Conservation (phyloP, 257 asterid species). For the Solanum acaule region DNA sequence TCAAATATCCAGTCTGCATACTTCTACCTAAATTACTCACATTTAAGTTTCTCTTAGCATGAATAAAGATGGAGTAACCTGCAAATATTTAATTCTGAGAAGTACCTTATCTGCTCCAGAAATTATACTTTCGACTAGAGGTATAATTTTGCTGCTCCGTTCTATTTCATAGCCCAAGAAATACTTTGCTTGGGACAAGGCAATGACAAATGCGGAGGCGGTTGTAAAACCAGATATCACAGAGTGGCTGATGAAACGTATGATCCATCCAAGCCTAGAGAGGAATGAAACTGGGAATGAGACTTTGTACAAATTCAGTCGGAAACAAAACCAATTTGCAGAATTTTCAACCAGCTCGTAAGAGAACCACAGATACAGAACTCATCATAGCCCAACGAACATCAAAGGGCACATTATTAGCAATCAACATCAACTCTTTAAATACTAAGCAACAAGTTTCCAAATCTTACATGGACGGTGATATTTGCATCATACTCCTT, state of each 20-base stretch:
- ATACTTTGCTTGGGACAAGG: conserved; percentile 91
- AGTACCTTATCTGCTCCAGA: conserved; percentile 78
- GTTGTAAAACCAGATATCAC: conserved; percentile 99
- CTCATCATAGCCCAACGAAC: background rate
- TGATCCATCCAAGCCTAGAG: conserved; percentile 97
- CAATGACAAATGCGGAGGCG: conserved; percentile 98
- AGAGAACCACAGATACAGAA: background rate
- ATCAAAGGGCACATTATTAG: background rate
- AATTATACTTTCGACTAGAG: conserved; percentile 73
- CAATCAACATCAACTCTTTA: background rate
- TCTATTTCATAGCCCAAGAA: conserved; percentile 91
- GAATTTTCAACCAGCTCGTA: background rate
- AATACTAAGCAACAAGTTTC: background rate
- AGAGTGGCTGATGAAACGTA: conserved; percentile 98
- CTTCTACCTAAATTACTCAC: background rate
- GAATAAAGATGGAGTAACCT: conserved; percentile 2
- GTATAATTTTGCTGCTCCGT: conserved; percentile 93
- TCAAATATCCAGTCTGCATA: background rate
- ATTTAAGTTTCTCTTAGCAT: background rate
- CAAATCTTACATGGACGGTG: background rate
- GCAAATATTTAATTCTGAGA: conserved; percentile 1
- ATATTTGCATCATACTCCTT: background rate
- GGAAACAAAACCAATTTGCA: background rate
- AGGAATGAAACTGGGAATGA: conserved; percentile 16
- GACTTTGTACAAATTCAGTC: conserved; percentile 1